Base-by-base conservation (phyloP, 768 basidiomycete species). In the Phaffia tasmanica region DNA sequence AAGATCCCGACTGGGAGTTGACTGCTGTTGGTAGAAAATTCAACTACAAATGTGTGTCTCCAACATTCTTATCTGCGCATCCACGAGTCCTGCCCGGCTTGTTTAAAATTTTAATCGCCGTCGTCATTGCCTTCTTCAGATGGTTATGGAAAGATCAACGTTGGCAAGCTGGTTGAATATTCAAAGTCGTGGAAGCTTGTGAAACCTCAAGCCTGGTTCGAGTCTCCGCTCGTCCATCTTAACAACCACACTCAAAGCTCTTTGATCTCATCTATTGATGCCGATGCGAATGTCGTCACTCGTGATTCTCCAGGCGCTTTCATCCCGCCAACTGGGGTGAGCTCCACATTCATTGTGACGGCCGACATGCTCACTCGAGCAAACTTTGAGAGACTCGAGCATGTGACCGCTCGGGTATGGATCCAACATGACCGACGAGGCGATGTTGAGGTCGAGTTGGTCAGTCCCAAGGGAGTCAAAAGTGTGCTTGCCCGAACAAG, bases 1-100 rank as follows among this genome's bases (percentile, higher is more conserved):
- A 87, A 2, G 94, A 98, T 73, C 88, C 89, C 2, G 93, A 94
- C 74, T 99, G 95, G 95, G 88, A 94, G 73, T 79, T 74, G 62
- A 97, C 86, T 0, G 83, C 87, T 18, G 76, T 78, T 1, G 89
- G 88, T 2, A 80, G 85, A 25, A 77, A 72, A 27, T 88, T 81
- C 75, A 85, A 84, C 72, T 97, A 99, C 80, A 98, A 98, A 76
- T 99, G 75, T 74, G 30, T 64, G 73, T 62, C 56, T 51, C 18
- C 19, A 25, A 25, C 47, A 25, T 49, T 69, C 48, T 48, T 35
- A 30, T 48, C 3, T 0, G 27, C 2, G 4, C 16, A 21, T 27
- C 23, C 2, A 1, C 25, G 1, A 14, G 25, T 14, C 8, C 0
- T 50, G 1, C 25, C 47, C 19, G 11, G n/a, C 47, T 48, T 42